Evolutionary conservation across 2,329 filamentous ascomycete species (phyloP), one percentile per base, ranked within the genome.

Genomic region (Aureobasidium sp.): DNA sequence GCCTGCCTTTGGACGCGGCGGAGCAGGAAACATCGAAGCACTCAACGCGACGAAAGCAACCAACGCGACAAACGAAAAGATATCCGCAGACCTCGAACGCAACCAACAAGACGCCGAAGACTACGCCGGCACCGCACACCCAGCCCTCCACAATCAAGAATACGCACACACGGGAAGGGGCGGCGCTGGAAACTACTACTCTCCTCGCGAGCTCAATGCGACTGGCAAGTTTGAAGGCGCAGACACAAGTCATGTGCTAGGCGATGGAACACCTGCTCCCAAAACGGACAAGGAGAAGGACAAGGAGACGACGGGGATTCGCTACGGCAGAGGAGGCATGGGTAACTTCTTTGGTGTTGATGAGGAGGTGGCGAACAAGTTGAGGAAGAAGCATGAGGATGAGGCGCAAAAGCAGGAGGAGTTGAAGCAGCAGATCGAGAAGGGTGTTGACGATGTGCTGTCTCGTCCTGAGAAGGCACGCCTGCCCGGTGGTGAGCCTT

Each of bases 161-260:
- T 78, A 78, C 64, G 74, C 75, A 5, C 74, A 77, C 63, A 74
- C 69, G 54, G 76, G 76, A 37, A 70, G 77, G 42, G 77, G 77
- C 42, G 77, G 77, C 40, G 73, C 74, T 4, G 77, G 77, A 3
- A 79, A 79, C 67, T 77, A 71, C 69, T 78, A 76, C 65, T 71
- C 73, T 42, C 77, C 77, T 29, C 67, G 70, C 33, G 68, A 73
- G 31, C 69, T 78, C 25, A 66, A 66, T 11, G 63, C 72, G 58
- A 72, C 69, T 8, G 77, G 77, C 54, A 69, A 68, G 5, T 78
- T 77, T 64, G 61, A 62, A 45, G 65, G 64, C 45, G 62, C 62
- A 17, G 49, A 63, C 15, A 59, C 62, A 13, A 62, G 63, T 53
- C 65, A 65, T 40, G 63, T 68, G n/a, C 50, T 66, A 25, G 65